These are phyloP conservation scores for Pythium dissotocum DNA, from an alignment of 352 stramenopile genomes.

Conservation along the genomic window DNA sequence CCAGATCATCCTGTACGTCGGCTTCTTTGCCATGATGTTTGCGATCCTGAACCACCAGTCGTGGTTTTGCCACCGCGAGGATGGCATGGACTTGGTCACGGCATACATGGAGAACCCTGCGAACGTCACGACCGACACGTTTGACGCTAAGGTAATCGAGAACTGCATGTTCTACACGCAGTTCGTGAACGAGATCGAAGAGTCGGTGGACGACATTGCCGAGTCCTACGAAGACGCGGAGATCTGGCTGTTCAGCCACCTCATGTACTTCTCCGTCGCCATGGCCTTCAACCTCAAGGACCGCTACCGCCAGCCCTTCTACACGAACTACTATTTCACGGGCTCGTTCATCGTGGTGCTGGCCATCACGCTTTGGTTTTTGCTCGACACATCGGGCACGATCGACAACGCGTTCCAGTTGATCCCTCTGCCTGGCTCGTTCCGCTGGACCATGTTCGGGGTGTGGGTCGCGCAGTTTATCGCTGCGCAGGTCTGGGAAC, in stretches of 20 bases:
- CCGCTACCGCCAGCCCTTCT: constrained; percentile 49
- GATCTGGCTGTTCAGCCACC: too few species aligned
- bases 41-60: constrained; percentile 27
- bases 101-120: background rate
- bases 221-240: constrained; percentile 3
- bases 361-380: constrained; percentile 49
- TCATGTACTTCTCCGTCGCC: too few species aligned
- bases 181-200: too few species aligned
- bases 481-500: constrained; percentile 23
- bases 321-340: constrained; percentile 47
- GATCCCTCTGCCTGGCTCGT: constrained; percentile 38
- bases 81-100: constrained; percentile 28
- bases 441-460: constrained; percentile 43
- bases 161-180: too few species aligned
- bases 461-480: constrained; percentile 44
- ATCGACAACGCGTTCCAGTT: constrained; percentile 51
- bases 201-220: constrained; percentile 35
- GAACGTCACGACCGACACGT: constrained; percentile 1
- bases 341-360: constrained; percentile 29
- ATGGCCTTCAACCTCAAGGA: constrained; percentile 54
- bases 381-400: constrained; percentile 39
- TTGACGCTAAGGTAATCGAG: background rate
- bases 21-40: constrained; percentile 46
- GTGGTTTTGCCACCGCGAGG: constrained; percentile 52
- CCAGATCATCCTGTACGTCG: constrained; percentile 49